Conservation (phyloP, 2,329 filamentous ascomycete genomes). For the Dactylellina leptospora region DNA sequence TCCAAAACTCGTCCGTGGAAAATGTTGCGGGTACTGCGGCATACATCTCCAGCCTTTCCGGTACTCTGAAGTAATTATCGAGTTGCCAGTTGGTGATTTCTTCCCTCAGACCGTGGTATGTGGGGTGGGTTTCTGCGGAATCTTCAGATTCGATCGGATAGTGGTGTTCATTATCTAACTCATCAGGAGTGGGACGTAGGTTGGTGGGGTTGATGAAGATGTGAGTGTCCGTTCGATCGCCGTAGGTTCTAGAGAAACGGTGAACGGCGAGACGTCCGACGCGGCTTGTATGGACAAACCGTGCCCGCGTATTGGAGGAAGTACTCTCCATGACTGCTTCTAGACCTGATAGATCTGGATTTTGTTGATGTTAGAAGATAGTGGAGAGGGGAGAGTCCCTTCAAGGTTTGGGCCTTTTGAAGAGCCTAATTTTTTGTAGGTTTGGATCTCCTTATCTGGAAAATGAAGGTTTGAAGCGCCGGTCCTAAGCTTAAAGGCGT, state of each 20-base stretch:
- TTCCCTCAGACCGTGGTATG: neutral
- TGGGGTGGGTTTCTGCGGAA: neutral
- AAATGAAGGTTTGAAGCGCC: too few relatives aligned
- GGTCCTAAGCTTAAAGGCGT: too few relatives aligned
- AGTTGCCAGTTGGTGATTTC: neutral
- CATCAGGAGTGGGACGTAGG: neutral
- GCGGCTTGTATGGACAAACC: neutral
- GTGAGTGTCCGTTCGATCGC: neutral
- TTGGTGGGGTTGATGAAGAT: constrained; percentile 18
- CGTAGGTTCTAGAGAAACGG: neutral
- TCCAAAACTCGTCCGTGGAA: neutral
- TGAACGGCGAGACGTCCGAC: constrained; percentile 17
- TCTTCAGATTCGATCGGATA: neutral
- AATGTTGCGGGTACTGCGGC: neutral
- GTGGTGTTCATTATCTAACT: neutral
- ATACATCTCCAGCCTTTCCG: neutral
- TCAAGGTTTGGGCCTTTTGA: too few relatives aligned
- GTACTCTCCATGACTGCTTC: too few relatives aligned
- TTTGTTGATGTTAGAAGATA: too few relatives aligned
- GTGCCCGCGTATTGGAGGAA: too few relatives aligned
- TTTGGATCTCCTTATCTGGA: too few relatives aligned
- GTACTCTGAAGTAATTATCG: neutral
- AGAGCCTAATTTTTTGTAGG: too few relatives aligned
- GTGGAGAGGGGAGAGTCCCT: too few relatives aligned
- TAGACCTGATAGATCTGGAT: too few relatives aligned